Evolutionary conservation across 768 basidiomycete genomes (phyloP), one percentile per base, ranked within the genome.

Genomic region (Heimioporus sp.): DNA sequence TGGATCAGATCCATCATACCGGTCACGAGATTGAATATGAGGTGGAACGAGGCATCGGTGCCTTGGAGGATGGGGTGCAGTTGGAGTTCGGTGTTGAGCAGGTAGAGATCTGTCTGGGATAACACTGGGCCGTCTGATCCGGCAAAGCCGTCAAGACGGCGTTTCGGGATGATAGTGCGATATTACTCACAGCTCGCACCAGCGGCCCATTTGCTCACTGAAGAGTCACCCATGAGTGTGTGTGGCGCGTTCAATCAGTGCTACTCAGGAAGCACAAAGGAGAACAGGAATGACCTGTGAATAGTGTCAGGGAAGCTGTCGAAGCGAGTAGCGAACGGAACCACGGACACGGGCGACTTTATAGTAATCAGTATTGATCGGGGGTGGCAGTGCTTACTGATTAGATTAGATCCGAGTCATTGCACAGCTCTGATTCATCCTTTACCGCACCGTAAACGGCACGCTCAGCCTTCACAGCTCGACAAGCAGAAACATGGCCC

Each of bases 51-150:
- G 8, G 48, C 54, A 54, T 72, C 64, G 24, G 73, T 69, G 57
- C 78, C 78, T 35, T 76, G 73, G 12, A 93, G 78, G 64, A 91
- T 83, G 5, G 90, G 90, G 59, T 93, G 77, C 31, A 92, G 64
- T 60, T 87, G 80, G 3, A 92, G 76, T 15, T 84, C 80, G 5
- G 81, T 78, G 40, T 80, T 76, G 49, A 93, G 79, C 4, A 92
- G 79, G 67, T 90, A 93, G 13, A 93, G 76, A 62, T 92, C 90
- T 0, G 88, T 90, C 62, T 87, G 87, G 3, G 81, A 79, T 13
- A 92, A 76, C 7, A 92, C 81, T 6, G 90, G 90, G 0, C 88
- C 90, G 68, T 92, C 88, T 91, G 44, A 17, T 38, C 35, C 24
- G 12, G 35, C 38, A 28, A 47, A 31, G 10, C 1, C 8, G 46